Evolutionary conservation across 2,329 filamentous ascomycete genomes (phyloP), one percentile per base, ranked within the genome.

Genomic region (Fusarium tupiense): DNA sequence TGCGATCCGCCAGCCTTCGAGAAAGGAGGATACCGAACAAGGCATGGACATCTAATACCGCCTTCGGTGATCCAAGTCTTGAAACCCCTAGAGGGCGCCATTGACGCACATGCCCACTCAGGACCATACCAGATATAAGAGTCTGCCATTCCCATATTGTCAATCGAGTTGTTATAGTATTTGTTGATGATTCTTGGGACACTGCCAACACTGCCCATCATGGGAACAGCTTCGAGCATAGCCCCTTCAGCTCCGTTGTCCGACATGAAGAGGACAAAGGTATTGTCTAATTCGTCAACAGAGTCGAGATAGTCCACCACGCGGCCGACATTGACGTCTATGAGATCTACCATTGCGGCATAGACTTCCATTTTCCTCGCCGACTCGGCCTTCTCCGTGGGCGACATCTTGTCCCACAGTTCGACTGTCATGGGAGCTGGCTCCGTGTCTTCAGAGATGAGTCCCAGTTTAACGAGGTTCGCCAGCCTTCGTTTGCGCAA

Each of bases 101-200:
- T 84, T 8, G 81, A 80, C 0, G 82, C 82, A 31, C 81, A 80
- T 4, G 88, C 88, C 88, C 88, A 90, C 24, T 86, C 84, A 8
- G 86, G 87, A 2, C 89, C 89, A 71, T 91, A 91, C 89, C 89
- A 91, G 69, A 90, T 86, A 75, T 89, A 91, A 2, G 85, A 88
- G 76, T 90, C 83, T 81, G 22, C 87, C 85, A 76, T 89, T 5
- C 88, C 88, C 22, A 90, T 82, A 66, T 90, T 90, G 12, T 89
- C 88, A 7, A 89, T 41, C n/a, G 68, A 73, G 57, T 56, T 86
- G 59, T 88, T 85, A 13, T 89, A 90, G 37, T 91, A 84, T 43
- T 72, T 72, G 47, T 75, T 71, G 26, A 77, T 75, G 9, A 75
- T 67, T 2, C 31, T 73, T 14, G 59, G 61, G 40, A 78, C 73